These are phyloP conservation scores for Epichloe amarillans DNA, from an alignment of 2,329 filamentous ascomycete species.

Conservation along the genomic window DNA sequence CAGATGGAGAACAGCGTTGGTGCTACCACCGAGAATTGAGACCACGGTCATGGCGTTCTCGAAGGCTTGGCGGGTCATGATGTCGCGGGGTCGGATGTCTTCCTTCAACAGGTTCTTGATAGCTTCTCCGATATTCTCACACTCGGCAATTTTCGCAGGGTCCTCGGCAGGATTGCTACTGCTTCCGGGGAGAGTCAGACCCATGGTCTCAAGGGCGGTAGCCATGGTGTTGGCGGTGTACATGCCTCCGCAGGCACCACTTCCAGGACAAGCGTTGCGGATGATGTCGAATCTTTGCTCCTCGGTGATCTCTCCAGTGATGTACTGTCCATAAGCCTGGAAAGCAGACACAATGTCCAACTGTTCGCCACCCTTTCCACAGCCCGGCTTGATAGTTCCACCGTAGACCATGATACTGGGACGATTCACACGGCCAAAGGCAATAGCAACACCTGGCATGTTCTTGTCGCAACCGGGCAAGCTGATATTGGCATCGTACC, in stretches of 20 bases:
- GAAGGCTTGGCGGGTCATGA: slow-evolving; percentile 68
- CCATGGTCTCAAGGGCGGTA: slow-evolving; percentile 80
- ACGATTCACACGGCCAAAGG: slow-evolving; percentile 88
- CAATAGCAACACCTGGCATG: slow-evolving; percentile 87
- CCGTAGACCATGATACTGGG: slow-evolving; percentile 97
- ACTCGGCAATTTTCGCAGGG: slow-evolving; percentile 58
- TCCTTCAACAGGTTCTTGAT: slow-evolving; percentile 64
- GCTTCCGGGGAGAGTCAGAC: slow-evolving; percentile 72
- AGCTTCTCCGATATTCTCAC: slow-evolving; percentile 55
- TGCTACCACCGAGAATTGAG: slow-evolving; percentile 72
- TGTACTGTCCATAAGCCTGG: slow-evolving; percentile 93
- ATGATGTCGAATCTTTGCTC: slow-evolving; percentile 91
- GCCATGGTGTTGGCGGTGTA: slow-evolving; percentile 94
- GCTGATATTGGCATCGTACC: slow-evolving; percentile 96
- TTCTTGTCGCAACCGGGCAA: slow-evolving; percentile 99
- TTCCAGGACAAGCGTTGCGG: slow-evolving; percentile 60
- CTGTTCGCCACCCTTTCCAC: slow-evolving; percentile 58
- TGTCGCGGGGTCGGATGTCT: slow-evolving; percentile 65
- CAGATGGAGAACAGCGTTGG: slow-evolving; percentile 73
- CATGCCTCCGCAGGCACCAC: slow-evolving; percentile 71
- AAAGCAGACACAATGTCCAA: slow-evolving; percentile 97
- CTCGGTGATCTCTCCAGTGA: slow-evolving; percentile 82
- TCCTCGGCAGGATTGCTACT: slow-evolving; percentile 69
- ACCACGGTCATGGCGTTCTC: slow-evolving; percentile 77
- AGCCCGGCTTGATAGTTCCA: slow-evolving; percentile 85